These are phyloP conservation scores for Sambucus nigra DNA, from an alignment of 129 eudicot genomes.

Conservation along the genomic window DNA sequence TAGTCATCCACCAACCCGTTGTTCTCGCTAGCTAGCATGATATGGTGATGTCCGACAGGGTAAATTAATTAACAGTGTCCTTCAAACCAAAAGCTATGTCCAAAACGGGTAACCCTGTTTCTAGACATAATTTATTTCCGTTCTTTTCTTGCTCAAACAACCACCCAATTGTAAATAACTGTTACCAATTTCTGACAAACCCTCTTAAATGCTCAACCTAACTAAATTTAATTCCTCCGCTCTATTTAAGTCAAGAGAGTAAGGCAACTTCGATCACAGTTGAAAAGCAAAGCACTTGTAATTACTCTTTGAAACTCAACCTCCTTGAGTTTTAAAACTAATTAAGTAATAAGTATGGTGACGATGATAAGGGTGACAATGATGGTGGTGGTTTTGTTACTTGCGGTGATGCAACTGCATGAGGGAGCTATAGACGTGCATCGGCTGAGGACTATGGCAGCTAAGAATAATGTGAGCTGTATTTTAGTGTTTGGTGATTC, in stretches of 20 bases:
- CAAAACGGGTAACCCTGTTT: too few relatives aligned
- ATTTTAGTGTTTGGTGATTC: constrained; percentile 66
- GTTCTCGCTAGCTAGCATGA: too few relatives aligned
- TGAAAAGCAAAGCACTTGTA: neutral
- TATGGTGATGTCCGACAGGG: too few relatives aligned
- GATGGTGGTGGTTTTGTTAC: constrained; percentile 4
- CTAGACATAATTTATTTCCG: too few relatives aligned
- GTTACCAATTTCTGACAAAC: neutral
- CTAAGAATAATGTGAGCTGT: constrained; percentile 38
- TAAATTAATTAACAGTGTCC: too few relatives aligned
- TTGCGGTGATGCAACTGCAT: constrained; percentile 2
- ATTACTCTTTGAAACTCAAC: neutral
- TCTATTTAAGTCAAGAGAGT: constrained; percentile 1
- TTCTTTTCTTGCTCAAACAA: too few relatives aligned
- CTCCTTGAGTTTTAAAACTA: too few relatives aligned
- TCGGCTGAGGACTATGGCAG: constrained; percentile 21
- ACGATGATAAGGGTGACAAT: constrained; percentile 4
- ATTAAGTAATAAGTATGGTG: neutral
- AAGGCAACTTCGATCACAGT: neutral
- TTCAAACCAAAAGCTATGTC: too few relatives aligned
- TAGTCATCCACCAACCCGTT: too few relatives aligned
- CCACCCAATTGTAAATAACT: too few relatives aligned
- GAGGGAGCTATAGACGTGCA: constrained; percentile 14
- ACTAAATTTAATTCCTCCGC: neutral
- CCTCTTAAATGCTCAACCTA: constrained; percentile 3